Base-by-base conservation (phyloP, 2,329 filamentous ascomycete species). In the Pseudocercospora fuligena region DNA sequence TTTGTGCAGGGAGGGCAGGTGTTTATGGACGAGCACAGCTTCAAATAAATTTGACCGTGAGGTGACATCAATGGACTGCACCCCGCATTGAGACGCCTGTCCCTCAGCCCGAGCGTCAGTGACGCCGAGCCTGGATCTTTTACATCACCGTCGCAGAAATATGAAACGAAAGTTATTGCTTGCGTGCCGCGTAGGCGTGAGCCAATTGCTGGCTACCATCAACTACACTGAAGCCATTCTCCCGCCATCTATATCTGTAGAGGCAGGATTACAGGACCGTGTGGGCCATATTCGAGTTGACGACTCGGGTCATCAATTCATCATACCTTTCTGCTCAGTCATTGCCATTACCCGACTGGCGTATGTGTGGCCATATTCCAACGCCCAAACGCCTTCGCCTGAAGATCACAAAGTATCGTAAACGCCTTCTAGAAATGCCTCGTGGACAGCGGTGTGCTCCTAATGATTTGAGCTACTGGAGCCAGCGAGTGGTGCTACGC, bases 401-500 rank as follows among this genome's bases (percentile, higher is more conserved):
- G 19, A 31, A 21, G 11, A 58, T 25, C 47, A 27, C 33, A 7
- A 23, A 33, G 12, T 27, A 3, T 23, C 19, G 25, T 19, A 56
- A 33, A 29, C 53, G 29, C 53, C 53, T 56, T 36, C 33, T 33
- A 25, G 12, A 19, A 43, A 25, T 19, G 56, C 21, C n/a, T n/a
- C 12, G n/a, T 36, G n/a, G 7, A 58, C 56, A 58, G 2, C 11
- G 8, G n/a, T 11, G n/a, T 23, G 21, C 21, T 23, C 29, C 23
- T 51, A 49, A 21, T 16, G 27, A 9, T 21, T 11, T 16, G 46
- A 49, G n/a, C 23, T 60, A 16, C 60, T 61, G 27, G 61, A 64
- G 51, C 61, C 29, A 31, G 61, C 53, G 12, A 43, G 43, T 16
- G 49, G 56, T 29, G 69, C 68, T 11, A 72, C 70, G 56, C 73